These are phyloP conservation scores for Nakazawaea peltata DNA, from an alignment of 805 yeast species.

Conservation along the genomic window DNA sequence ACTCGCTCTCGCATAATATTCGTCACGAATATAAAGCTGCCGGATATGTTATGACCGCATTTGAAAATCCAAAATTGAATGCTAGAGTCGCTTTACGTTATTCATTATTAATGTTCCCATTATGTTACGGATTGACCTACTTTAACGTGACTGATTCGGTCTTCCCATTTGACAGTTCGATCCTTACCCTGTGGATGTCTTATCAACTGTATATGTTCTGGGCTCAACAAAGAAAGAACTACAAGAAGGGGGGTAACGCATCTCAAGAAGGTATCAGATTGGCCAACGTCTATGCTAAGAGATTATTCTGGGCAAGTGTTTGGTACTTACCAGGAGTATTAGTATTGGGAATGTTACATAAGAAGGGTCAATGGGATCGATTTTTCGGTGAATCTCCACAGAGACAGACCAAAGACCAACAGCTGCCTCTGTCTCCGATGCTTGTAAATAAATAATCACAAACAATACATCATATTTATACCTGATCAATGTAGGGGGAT, in stretches of 20 bases:
- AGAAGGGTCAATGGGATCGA: conserved; percentile 92
- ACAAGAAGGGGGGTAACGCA: conserved; percentile 29
- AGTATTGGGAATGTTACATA: conserved; percentile 88
- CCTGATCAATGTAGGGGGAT: too few species aligned
- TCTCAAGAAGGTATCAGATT: conserved; percentile 50
- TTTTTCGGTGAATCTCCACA: too few species aligned
- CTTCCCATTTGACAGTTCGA: conserved; percentile 73
- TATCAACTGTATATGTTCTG: conserved; percentile 77
- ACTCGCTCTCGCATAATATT: conserved; percentile 81
- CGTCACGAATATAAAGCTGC: conserved; percentile 85
- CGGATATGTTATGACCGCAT: conserved; percentile 97
- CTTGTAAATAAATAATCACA: neutral
- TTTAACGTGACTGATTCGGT: conserved; percentile 76
- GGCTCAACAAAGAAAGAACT: conserved; percentile 67
- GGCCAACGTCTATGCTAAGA: conserved; percentile 69
- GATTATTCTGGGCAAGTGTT: conserved; percentile 89
- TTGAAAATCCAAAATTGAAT: conserved; percentile 82
- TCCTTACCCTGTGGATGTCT: conserved; percentile 82
- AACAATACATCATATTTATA: too few species aligned
- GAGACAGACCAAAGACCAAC: too few species aligned
- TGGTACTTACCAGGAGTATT: conserved; percentile 89
- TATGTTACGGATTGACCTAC: conserved; percentile 76
- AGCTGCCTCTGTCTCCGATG: too few species aligned
- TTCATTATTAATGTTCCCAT: conserved; percentile 87
- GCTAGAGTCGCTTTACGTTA: conserved; percentile 92